phyloP scores from a whole-genome alignment of 495 filamentous ascomycete species.

The Annulohypoxylon moriforme region DNA sequence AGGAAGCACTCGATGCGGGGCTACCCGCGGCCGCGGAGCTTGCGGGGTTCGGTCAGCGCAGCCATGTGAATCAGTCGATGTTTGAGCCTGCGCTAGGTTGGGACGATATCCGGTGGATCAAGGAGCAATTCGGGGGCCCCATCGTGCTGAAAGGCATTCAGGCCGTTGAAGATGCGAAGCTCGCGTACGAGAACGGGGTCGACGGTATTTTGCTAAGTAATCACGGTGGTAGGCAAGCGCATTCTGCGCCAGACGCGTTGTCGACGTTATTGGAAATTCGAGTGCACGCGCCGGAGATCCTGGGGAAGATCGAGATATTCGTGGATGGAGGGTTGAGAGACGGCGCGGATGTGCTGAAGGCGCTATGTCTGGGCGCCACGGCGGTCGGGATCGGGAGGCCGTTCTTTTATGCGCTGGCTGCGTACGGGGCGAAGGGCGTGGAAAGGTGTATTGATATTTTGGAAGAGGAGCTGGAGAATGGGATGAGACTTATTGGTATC shows the following conservation, averaged over 20 bases:
- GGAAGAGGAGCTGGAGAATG: constrained; percentile 38
- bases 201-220: constrained; percentile 87
- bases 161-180: constrained; percentile 83
- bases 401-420: constrained; percentile 86
- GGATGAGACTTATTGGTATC: constrained; percentile 46
- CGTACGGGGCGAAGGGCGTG: constrained; percentile 84
- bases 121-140: constrained; percentile 82
- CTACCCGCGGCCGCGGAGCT: constrained; percentile 43
- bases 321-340: constrained; percentile 84
- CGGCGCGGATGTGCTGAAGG: constrained; percentile 89
- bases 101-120: constrained; percentile 90
- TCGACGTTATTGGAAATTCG: constrained; percentile 78
- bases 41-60: constrained; percentile 38
- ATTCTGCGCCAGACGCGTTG: constrained; percentile 88
- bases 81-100: constrained; percentile 83
- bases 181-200: constrained; percentile 75
- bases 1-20: constrained; percentile 58
- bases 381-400: constrained; percentile 88
- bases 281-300: constrained; percentile 66
- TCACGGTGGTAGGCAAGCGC: constrained; percentile 88
- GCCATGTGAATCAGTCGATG: constrained; percentile 49
- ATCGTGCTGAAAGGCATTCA: constrained; percentile 89
- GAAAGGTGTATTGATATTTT: constrained; percentile 56
- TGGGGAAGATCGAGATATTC: constrained; percentile 81
- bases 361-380: constrained; percentile 83